These are phyloP conservation scores for Bacidia gigantensis DNA, from an alignment of 495 filamentous ascomycete species.

Conservation along the genomic window DNA sequence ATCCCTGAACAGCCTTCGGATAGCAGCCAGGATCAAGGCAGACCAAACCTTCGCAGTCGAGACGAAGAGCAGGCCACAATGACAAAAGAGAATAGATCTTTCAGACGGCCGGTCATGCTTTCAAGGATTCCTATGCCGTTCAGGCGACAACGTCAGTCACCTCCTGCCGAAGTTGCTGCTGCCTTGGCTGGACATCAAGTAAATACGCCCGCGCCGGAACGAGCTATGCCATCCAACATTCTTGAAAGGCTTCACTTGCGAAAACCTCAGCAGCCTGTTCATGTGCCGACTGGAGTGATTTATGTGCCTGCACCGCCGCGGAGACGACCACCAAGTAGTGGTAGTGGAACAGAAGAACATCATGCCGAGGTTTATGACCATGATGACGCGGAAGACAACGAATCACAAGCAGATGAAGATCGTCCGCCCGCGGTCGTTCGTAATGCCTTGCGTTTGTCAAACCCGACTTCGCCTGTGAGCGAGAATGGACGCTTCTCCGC, in stretches of 20 bases:
- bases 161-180: slow-evolving; percentile 18
- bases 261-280: slow-evolving; percentile 15
- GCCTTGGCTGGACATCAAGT: slow-evolving; percentile 11
- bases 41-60: not conserved
- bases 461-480: slow-evolving; percentile 2
- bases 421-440: slow-evolving; percentile 9
- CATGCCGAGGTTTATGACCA: not conserved
- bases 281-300: slow-evolving; percentile 42
- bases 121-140: slow-evolving; percentile 15
- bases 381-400: not conserved
- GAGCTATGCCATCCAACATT: slow-evolving; percentile 2
- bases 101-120: not conserved
- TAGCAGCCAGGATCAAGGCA: not conserved
- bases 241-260: slow-evolving; percentile 21
- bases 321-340: not conserved
- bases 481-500: not conserved
- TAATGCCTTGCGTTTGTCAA: slow-evolving; percentile 8
- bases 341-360: not conserved
- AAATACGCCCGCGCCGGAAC: not conserved
- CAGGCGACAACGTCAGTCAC: slow-evolving; percentile 14
- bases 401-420: slow-evolving; percentile 1
- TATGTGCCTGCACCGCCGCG: slow-evolving; percentile 55
- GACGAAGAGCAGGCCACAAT: too few relatives aligned
- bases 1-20: not conserved
- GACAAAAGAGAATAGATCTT: too few relatives aligned